These are phyloP conservation scores for Hygrophorus russula DNA, from an alignment of 768 basidiomycete genomes.

Conservation along the genomic window DNA sequence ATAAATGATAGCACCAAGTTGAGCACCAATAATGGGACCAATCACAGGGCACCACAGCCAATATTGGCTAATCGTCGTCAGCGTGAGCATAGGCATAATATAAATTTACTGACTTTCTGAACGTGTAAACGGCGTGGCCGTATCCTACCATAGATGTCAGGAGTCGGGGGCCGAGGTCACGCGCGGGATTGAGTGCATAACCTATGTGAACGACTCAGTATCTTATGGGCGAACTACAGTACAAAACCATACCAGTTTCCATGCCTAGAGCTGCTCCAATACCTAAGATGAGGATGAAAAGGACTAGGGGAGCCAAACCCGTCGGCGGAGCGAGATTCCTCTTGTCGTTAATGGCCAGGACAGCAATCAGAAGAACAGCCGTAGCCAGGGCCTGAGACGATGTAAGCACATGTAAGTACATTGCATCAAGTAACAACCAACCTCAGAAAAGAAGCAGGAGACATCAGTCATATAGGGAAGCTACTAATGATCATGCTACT, in stretches of 20 bases:
- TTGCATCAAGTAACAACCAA: background rate
- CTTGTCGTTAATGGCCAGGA: conserved; percentile 44
- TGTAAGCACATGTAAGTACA: background rate
- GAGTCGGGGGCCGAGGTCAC: conserved; percentile 60
- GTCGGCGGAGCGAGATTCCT: conserved; percentile 34
- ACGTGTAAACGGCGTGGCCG: conserved; percentile 39
- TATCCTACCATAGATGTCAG: conserved; percentile 69
- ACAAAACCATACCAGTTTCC: conserved; percentile 36
- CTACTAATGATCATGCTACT: conserved; percentile 11
- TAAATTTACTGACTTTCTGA: conserved; percentile 23
- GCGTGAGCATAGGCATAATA: background rate
- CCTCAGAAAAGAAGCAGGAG: conserved; percentile 31
- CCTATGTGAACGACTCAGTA: conserved; percentile 23
- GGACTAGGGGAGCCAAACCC: conserved; percentile 40
- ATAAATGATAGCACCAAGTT: conserved; percentile 43
- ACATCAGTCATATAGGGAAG: conserved; percentile 28
- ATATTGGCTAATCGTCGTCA: conserved; percentile 36
- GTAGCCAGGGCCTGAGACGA: conserved; percentile 38
- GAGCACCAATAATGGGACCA: conserved; percentile 48
- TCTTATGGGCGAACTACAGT: background rate
- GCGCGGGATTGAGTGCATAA: conserved; percentile 59
- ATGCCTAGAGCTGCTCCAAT: conserved; percentile 48
- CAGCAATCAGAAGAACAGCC: conserved; percentile 39
- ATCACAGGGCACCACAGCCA: conserved; percentile 65
- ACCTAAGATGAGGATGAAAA: conserved; percentile 50